Percentiles rank a stretch among this genome's conserved stretches.
phyloP scores from a whole-genome alignment of 495 filamentous ascomycete genomes.

The Trichoderma parareesei region DNA sequence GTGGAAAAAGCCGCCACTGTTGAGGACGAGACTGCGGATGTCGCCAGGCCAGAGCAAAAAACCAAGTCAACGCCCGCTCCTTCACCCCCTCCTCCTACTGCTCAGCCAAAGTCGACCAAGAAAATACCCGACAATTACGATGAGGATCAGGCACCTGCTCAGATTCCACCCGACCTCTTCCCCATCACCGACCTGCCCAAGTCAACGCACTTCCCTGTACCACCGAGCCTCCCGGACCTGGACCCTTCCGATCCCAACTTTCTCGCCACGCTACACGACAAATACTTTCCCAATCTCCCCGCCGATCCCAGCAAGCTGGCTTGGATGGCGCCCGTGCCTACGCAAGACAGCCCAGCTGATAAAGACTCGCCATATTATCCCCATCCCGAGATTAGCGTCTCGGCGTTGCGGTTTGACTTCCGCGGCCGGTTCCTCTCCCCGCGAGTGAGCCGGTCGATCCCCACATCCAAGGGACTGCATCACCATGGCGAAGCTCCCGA shows the following conservation, averaged over 20 bases:
- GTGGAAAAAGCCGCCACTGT: slow-evolving; percentile 18
- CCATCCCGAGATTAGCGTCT: slow-evolving; percentile 60
- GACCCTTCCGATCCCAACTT: slow-evolving; percentile 79
- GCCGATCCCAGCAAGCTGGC: slow-evolving; percentile 77
- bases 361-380: slow-evolving; percentile 74
- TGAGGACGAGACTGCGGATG: slow-evolving; percentile 14
- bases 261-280: slow-evolving; percentile 71
- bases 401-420: slow-evolving; percentile 83
- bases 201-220: slow-evolving; percentile 33
- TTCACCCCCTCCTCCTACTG: slow-evolving; percentile 12
- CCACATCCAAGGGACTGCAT: slow-evolving; percentile 71
- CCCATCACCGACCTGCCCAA: slow-evolving; percentile 42
- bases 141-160: slow-evolving; percentile 21
- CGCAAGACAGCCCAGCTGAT: slow-evolving; percentile 47
- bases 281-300: slow-evolving; percentile 85
- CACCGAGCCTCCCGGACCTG: slow-evolving; percentile 49
- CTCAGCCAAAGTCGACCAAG: slow-evolving; percentile 7
- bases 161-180: slow-evolving; percentile 47
- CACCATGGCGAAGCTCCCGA: slow-evolving; percentile 92
- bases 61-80: slow-evolving; percentile 17
- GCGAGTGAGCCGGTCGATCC: slow-evolving; percentile 57
- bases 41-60: slow-evolving; percentile 21
- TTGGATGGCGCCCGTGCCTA: slow-evolving; percentile 74
- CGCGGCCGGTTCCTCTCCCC: slow-evolving; percentile 70
- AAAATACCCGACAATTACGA: slow-evolving; percentile 11